Evolutionary conservation across 805 yeast genomes (phyloP), one percentile per base, ranked within the genome.

Genomic region (Lipomyces sp.): DNA sequence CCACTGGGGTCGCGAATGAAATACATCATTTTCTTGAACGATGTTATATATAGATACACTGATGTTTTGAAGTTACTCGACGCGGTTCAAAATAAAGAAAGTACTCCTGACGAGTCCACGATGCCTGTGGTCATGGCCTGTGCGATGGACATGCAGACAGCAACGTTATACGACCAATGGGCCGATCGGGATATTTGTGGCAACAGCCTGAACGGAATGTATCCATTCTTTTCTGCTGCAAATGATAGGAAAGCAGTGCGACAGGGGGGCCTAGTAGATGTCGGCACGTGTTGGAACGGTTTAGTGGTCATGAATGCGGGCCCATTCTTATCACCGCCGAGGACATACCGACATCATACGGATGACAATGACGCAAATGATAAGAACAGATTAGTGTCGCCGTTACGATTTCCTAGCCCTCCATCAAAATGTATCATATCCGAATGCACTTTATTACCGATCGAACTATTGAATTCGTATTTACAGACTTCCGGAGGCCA

Each of bases 261-360:
- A 3, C n/a, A 30, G 6, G 60, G 62, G 8, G 61, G 56, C 5
- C 34, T 64, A 2, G 60, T 66, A 1, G 67, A 66, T 30, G 70
- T 66, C 29, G 70, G 70, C 2, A 61, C 65, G 2, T 66, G 70
- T 51, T 66, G 70, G 70, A 66, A 66, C 50, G 70, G 67, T 4
- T 42, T 64, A 39, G 67, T 61, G 29, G 70, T 57, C 15, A 60
- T 66, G 64, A 62, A 55, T 13, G 65, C 70, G 4, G 64, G 45
- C n/a, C 61, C 67, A 35, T 66, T 66, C 53, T 45, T 65, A 60
- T 34, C 65, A 5, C 61, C 66, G 7, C 66, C 70, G 39, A 59
- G 58, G 37, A 32, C 33, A 6, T 55, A 63, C 56, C 32, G 24
- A 24, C 24, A 15, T 56, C 3, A 11, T 1, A 6, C 15, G 53